A percentile compares a stretch with the other conserved stretches of the same genome.
phyloP scores from a whole-genome alignment of 768 basidiomycete species.

The Hericium erinaceus region DNA sequence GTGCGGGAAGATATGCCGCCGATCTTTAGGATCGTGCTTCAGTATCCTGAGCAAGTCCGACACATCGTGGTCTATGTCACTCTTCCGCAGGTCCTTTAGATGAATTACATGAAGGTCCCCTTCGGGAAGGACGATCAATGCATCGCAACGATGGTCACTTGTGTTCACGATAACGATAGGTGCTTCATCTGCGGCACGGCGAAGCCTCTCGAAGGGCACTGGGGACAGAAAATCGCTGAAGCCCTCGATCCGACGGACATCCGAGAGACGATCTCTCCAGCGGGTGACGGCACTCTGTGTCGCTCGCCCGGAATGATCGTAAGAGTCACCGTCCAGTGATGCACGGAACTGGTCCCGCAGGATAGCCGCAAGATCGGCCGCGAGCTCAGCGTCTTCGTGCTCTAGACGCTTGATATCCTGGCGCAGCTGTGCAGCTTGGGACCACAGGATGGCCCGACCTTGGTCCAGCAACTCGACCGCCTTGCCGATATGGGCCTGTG shows the following conservation, averaged over 20 bases:
- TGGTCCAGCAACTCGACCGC: not conserved
- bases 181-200: not conserved
- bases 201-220: not conserved
- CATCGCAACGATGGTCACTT: not conserved
- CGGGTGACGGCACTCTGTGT: not conserved
- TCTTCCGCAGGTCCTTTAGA: not conserved
- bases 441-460: not conserved
- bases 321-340: not conserved
- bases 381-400: not conserved
- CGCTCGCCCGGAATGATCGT: not conserved
- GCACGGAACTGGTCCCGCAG: not conserved
- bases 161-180: not conserved
- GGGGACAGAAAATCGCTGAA: not conserved
- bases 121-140: not conserved
- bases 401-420: not conserved
- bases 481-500: not conserved
- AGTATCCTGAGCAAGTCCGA: not conserved
- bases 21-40: not conserved
- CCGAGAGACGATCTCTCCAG: not conserved
- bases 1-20: not conserved
- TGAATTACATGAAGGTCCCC: not conserved
- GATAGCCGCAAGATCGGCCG: not conserved
- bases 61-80: not conserved
- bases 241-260: not conserved
- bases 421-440: not conserved